Conservation (phyloP, 108 stramenopile species). For the Skeletonema menzelii region DNA sequence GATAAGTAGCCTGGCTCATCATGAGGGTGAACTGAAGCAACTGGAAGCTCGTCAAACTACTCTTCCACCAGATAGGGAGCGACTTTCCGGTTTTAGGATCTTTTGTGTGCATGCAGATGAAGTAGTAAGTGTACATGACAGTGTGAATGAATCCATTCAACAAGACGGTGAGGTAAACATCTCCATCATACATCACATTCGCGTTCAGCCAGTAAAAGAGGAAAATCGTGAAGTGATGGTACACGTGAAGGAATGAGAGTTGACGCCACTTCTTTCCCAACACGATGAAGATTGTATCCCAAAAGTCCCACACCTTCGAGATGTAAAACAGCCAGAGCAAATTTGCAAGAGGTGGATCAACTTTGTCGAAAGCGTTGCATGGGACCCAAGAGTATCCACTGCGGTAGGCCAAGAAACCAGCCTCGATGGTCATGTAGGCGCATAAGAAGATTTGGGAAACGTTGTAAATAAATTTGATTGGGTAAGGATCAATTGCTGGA, state of each 20-base stretch:
- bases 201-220: constrained; percentile 97
- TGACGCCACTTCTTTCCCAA: constrained; percentile 98
- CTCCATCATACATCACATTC: constrained; percentile 93
- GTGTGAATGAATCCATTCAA: constrained; percentile 99
- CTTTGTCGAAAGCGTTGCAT: constrained; percentile 78
- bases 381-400: constrained; percentile 83
- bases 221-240: constrained; percentile 99
- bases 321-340: constrained; percentile 98
- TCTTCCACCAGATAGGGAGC: constrained; percentile 98
- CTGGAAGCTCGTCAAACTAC: constrained; percentile 91
- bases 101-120: constrained; percentile 98
- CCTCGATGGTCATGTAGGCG: constrained; percentile 99
- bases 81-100: constrained; percentile 83
- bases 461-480: constrained; percentile 97
- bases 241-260: constrained; percentile 98
- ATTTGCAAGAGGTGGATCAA: constrained; percentile 85
- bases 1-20: constrained; percentile 94
- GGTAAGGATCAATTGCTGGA: constrained; percentile 85
- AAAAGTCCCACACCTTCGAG: constrained; percentile 98
- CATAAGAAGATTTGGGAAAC: constrained; percentile 97
- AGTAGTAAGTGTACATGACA: constrained; percentile 99
- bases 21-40: constrained; percentile 97
- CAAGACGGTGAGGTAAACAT: constrained; percentile 94
- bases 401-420: constrained; percentile 87
- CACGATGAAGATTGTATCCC: constrained; percentile 99